Evolutionary conservation across 495 filamentous ascomycete genomes (phyloP), one percentile per base, ranked within the genome.

Genomic region (Tuber brumale): DNA sequence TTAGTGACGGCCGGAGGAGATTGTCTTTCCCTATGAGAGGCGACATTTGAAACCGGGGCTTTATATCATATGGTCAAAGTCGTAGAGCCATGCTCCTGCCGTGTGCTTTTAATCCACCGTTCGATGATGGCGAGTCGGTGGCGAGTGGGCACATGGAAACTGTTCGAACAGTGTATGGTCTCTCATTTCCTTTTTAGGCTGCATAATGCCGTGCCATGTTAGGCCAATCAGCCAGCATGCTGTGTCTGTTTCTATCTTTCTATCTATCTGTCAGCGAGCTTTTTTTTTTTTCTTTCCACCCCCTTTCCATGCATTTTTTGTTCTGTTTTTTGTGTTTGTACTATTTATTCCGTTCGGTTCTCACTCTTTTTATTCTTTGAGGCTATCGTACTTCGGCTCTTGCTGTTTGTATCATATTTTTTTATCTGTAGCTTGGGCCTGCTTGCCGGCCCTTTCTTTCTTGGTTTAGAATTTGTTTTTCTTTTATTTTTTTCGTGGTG

Each of bases 231-330:
- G 31, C 57, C 27, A 35, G 4, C 57, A 66, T 35, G 27, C 31
- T 35, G n/a, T 19, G 31, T 70, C 39, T 61, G 57, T 48, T 45
- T 70, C 27, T 71, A 42, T 41, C 46, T 48, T 45, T 70, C 27
- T 71, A 42, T 41, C 46, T 72, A 70, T 48, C 41, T 23, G 66
- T 73, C 74, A 41, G 57, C 77, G 72, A 73, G n/a, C 23, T 8
- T 35, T 51, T 57, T 72, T 73, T 73, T 48, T 35, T 37, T n/a
- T n/a, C n/a, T n/a, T n/a, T n/a, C n/a, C n/a, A n/a, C n/a, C n/a
- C n/a, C n/a, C n/a, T n/a, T n/a, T 31, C 72, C 61, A 66, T 76
- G 66, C 70, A 71, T 78, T 79, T 42, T 42, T 41, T 73, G 12
- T 27, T 39, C 27, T 61, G 2, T 41, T 76, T 70, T 77, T 42